These are phyloP conservation scores for Cicer judaicum DNA, from an alignment of 306 rosid species.

Conservation along the genomic window DNA sequence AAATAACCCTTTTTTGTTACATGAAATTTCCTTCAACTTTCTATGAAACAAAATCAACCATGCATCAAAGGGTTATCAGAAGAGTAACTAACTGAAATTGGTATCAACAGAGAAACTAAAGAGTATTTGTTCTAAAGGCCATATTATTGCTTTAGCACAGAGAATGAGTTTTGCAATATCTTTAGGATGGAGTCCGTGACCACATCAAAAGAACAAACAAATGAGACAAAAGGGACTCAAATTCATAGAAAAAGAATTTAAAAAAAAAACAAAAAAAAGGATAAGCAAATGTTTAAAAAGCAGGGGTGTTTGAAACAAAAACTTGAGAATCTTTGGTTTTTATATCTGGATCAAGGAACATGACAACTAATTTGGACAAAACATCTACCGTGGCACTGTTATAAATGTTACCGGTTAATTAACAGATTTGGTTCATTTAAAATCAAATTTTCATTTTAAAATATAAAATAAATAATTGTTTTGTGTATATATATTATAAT, in stretches of 20 bases:
- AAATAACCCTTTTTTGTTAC: slow-evolving; percentile 25
- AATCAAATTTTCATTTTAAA: too few species aligned
- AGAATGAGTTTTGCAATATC: slow-evolving; percentile 45
- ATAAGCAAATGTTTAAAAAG: not conserved
- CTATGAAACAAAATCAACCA: slow-evolving; percentile 37
- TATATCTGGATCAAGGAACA: slow-evolving; percentile 35
- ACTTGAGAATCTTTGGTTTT: slow-evolving; percentile 52
- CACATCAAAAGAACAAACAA: not conserved
- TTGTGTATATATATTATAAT: too few species aligned
- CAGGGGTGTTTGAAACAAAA: slow-evolving; percentile 29
- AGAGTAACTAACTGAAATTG: not conserved
- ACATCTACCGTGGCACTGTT: slow-evolving; percentile 37
- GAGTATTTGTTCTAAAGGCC: too few species aligned
- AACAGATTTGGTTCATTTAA: too few species aligned
- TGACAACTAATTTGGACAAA: slow-evolving; percentile 47
- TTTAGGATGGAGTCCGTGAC: slow-evolving; percentile 1
- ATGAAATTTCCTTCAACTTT: slow-evolving; percentile 39
- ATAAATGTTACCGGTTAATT: slow-evolving; percentile 32
- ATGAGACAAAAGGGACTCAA: slow-evolving; percentile 45
- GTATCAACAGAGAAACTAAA: not conserved
- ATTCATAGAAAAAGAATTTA: not conserved
- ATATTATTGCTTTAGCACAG: not conserved
- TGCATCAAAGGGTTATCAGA: slow-evolving; percentile 21
- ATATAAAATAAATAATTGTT: too few species aligned
- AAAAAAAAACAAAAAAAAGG: too few species aligned